Evolutionary conservation across 441 rosid species (phyloP), one percentile per base, ranked within the genome.

Genomic region (Mallotus repandus): DNA sequence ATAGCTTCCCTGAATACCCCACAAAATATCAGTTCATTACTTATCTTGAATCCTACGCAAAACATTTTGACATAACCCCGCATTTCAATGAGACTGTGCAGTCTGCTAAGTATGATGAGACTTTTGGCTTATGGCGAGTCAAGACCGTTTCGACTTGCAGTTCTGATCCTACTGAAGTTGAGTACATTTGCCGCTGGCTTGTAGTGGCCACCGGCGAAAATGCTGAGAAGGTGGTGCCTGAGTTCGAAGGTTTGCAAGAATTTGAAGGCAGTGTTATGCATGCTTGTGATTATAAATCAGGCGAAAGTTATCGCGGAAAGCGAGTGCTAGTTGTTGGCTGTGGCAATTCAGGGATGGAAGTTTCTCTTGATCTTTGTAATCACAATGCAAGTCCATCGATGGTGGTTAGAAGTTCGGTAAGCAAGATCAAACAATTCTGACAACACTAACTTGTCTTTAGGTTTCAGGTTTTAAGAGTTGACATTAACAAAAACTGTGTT

Each of bases 261-360:
- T 90, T 90, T 25, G 83, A 79, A 2, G 97, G 94, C 2, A 68
- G 71, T 73, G 85, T 94, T 59, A 71, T 76, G 22, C 98, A 94
- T 50, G 89, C 93, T 38, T 78, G 94, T 70, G 92, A 88, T 41
- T 94, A 92, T 53, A 91, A 89, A 78, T 86, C 95, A 3, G 98
- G 97, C 6, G 87, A 83, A 66, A 83, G 73, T 66, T 87, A 79
- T 71, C 60, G 81, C 0, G 92, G 91, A 4, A 86, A 94, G 80
- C 79, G 76, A 18, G 97, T 94, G 0, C 79, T 94, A 7, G 97
- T 94, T 0, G 97, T 94, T 5, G 98, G 98, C 32, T 92, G 98
- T 57, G 97, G 97, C 16, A 90, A 94, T 81, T 92, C 98, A 1
- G 97, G 97, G 62, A 94, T 94, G 98, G 97, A 94, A 69, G 87